phyloP scores from a whole-genome alignment of 352 stramenopile genomes.

The Globisporangium mamillatum region DNA sequence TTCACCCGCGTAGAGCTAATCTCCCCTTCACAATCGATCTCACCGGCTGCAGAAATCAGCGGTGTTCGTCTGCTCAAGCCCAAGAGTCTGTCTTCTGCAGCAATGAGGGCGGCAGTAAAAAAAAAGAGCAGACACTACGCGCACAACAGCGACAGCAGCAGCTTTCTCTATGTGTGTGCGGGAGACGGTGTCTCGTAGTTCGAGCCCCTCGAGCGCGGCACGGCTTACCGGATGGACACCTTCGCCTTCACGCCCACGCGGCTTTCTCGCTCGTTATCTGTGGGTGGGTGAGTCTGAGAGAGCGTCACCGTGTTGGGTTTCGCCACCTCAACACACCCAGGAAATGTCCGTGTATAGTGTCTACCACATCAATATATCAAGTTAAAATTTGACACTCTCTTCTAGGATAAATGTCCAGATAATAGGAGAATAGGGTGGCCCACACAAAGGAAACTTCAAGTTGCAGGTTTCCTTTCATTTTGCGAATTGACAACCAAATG shows the following conservation, averaged over 20 bases:
- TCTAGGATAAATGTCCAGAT: too few species aligned
- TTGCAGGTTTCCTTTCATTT: slow-evolving; percentile 1
- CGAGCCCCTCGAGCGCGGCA: neutral
- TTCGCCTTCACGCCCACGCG: neutral
- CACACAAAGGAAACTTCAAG: slow-evolving; percentile 1
- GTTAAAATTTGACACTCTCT: too few species aligned
- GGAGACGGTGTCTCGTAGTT: neutral
- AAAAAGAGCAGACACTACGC: neutral
- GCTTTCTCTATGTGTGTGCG: neutral
- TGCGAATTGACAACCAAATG: neutral
- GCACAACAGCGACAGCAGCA: neutral
- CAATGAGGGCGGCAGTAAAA: neutral
- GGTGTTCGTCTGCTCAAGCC: neutral
- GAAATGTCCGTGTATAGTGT: neutral
- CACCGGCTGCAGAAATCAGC: neutral
- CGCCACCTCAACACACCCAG: neutral
- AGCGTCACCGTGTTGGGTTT: neutral
- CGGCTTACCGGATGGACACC: neutral
- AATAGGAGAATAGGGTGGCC: neutral
- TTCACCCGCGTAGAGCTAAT: neutral
- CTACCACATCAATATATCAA: neutral
- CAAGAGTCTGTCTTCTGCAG: neutral
- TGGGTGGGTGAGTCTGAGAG: neutral
- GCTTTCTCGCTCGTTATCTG: slow-evolving; percentile 5
- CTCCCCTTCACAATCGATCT: neutral